Evolutionary conservation across 768 basidiomycete genomes (phyloP).

Genomic region (Amanita rubescens): DNA sequence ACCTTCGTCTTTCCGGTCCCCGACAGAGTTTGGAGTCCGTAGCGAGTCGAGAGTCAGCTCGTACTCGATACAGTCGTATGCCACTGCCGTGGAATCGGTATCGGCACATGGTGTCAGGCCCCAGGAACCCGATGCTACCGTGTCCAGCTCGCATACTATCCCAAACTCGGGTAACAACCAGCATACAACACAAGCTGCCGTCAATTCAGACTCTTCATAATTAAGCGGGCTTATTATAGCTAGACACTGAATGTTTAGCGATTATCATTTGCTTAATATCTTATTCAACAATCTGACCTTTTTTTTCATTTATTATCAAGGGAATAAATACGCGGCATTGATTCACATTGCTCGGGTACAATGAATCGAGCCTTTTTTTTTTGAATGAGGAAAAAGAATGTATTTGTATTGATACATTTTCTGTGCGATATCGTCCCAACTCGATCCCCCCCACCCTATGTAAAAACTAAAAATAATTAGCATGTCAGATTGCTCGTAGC

Average conservation of each 20-base stretch:
- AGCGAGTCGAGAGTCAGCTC: conserved; percentile 18
- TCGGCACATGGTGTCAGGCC: neutral
- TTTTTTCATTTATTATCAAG: too few species aligned
- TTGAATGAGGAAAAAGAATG: neutral
- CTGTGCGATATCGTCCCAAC: conserved; percentile 5
- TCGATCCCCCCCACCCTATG: neutral
- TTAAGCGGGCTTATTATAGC: neutral
- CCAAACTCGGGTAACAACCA: too few species aligned
- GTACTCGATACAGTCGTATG: conserved; percentile 24
- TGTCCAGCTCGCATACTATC: too few species aligned
- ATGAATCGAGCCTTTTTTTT: too few species aligned
- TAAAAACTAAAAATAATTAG: conserved; percentile 1
- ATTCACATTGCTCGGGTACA: too few species aligned
- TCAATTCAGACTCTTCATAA: neutral
- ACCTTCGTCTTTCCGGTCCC: conserved; percentile 14
- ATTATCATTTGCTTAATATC: neutral
- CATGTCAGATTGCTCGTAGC: neutral
- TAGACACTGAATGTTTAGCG: too few species aligned
- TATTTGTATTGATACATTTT: conserved; percentile 9
- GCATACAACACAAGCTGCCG: too few species aligned
- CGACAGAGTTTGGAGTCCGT: conserved; percentile 10
- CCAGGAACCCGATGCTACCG: neutral
- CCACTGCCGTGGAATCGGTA: conserved; percentile 27
- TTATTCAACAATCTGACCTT: too few species aligned
- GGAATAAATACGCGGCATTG: too few species aligned